These are phyloP conservation scores for Citrus glauca DNA, from an alignment of 345 rosid species.

Conservation along the genomic window DNA sequence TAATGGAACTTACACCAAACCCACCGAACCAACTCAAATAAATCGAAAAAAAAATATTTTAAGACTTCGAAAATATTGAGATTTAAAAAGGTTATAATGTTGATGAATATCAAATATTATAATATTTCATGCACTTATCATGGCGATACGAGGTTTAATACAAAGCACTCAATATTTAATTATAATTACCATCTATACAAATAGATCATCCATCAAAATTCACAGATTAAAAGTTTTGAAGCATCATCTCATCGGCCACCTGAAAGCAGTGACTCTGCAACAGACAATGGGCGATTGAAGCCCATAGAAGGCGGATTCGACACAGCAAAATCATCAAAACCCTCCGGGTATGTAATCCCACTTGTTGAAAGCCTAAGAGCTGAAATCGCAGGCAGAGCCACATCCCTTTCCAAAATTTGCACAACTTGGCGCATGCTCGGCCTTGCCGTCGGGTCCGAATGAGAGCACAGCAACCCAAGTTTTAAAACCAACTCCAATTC, in stretches of 20 bases:
- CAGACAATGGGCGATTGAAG: constrained; percentile 29
- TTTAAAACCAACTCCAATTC: constrained; percentile 52
- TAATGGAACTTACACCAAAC: not conserved
- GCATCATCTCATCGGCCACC: constrained; percentile 35
- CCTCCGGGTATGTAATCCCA: constrained; percentile 37
- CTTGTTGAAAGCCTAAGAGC: constrained; percentile 26
- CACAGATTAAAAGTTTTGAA: not conserved
- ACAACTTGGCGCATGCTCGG: constrained; percentile 61
- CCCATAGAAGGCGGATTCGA: constrained; percentile 35
- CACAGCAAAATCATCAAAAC: constrained; percentile 40
- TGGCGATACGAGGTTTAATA: no score
- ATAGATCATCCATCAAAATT: not conserved
- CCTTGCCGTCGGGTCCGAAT: constrained; percentile 37
- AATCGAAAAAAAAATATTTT: not conserved
- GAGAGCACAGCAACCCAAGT: constrained; percentile 60
- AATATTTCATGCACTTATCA: no score
- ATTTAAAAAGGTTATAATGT: no score
- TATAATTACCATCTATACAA: no score
- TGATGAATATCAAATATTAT: no score
- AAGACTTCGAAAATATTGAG: not conserved
- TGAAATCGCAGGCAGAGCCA: constrained; percentile 40
- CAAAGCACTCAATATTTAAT: no score
- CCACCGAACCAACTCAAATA: not conserved
- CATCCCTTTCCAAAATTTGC: constrained; percentile 41
- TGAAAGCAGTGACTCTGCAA: constrained; percentile 52